Conservation (phyloP, 495 filamentous ascomycete genomes). For the Trichoderma asperelloides region DNA sequence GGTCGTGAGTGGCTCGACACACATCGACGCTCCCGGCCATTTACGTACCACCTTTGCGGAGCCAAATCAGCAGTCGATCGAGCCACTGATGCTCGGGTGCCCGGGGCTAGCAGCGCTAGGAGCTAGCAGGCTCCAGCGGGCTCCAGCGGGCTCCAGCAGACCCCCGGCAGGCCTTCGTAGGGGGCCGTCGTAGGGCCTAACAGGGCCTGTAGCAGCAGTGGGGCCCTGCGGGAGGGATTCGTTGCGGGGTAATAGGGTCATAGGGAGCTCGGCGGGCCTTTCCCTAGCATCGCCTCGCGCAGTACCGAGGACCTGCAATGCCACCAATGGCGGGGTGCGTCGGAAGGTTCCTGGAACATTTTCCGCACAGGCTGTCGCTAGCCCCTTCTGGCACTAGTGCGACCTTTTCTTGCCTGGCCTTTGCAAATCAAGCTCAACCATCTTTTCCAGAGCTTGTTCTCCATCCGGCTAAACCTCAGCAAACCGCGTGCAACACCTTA, state of each 20-base stretch:
- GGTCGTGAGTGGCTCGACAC: slow-evolving; percentile 2
- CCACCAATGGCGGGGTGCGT: background rate
- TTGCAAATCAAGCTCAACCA: background rate
- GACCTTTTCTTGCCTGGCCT: background rate
- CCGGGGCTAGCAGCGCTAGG: background rate
- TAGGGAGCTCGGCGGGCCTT: background rate
- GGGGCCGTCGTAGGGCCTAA: background rate
- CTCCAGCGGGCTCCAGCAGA: slow-evolving; percentile 3
- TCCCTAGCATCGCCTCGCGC: background rate
- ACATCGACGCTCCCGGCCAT: background rate
- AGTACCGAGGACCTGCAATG: background rate
- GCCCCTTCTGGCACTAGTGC: background rate
- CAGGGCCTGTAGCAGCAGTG: slow-evolving; percentile 1
- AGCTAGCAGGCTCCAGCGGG: background rate
- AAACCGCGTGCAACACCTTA: background rate
- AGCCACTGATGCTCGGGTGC: background rate
- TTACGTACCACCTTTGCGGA: background rate
- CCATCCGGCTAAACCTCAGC: background rate
- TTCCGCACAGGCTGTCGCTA: background rate
- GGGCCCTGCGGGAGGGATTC: background rate
- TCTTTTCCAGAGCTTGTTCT: background rate
- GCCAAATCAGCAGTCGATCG: slow-evolving; percentile 5
- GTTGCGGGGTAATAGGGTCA: background rate
- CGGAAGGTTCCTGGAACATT: background rate
- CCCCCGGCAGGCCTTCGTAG: background rate